Evolutionary conservation across 1,139 yeast genomes (phyloP).

Genomic region (Candida buenavistaensis): DNA sequence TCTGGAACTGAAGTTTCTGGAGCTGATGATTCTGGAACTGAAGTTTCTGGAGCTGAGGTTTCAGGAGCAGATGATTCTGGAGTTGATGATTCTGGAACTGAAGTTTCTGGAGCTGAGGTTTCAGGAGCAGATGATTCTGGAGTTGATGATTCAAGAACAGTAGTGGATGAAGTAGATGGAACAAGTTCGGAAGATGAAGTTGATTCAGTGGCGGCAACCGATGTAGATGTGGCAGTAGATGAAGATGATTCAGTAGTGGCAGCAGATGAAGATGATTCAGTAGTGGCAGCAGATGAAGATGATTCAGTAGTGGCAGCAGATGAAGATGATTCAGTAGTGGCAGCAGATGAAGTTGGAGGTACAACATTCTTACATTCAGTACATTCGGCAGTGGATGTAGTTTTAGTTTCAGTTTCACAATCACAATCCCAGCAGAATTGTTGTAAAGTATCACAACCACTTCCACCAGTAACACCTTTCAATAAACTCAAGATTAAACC

Average conservation of each 20-base stretch:
- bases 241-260: background rate
- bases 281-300: background rate
- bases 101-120: conserved; percentile 2
- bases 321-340: background rate
- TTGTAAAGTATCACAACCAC: conserved; percentile 6
- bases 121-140: conserved; percentile 1
- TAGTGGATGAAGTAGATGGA: conserved; percentile 1
- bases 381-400: conserved; percentile 2
- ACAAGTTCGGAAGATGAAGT: conserved; percentile 1
- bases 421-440: conserved; percentile 14
- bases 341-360: conserved; percentile 2
- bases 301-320: background rate
- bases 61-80: background rate
- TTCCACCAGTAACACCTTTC: conserved; percentile 5
- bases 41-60: conserved; percentile 1
- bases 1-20: background rate
- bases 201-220: background rate
- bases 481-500: conserved; percentile 7
- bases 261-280: conserved; percentile 1
- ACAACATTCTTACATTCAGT: no score
- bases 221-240: background rate
- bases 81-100: conserved; percentile 2
- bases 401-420: conserved; percentile 6
- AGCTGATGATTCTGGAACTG: background rate
- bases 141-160: conserved; percentile 3